Evolutionary conservation across 2,329 filamentous ascomycete genomes (phyloP), one percentile per base, ranked within the genome.

Genomic region (Stachybotrys chlorohalonatus): DNA sequence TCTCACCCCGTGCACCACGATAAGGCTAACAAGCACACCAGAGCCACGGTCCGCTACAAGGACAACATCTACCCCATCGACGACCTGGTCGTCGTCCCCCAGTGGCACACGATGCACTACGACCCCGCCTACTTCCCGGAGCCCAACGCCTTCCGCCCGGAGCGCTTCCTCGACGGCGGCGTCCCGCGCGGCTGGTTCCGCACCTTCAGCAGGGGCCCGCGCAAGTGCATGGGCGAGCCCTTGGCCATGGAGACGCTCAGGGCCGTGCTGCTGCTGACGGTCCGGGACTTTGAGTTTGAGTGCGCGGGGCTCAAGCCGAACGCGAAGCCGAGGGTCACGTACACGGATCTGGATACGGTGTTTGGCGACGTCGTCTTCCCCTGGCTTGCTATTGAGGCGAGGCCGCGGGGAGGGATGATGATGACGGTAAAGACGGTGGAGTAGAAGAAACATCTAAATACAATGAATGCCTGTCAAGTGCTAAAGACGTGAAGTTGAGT

Each of bases 111-210:
- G 52, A 56, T 68, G 30, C 68, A 73, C 39, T 60, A 64, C 11
- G 61, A 67, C 51, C 58, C 64, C 1, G 57, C 59, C 7, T 63
- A 71, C 59, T 78, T 72, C 69, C 67, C 67, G 0, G 62, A 71
- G 2, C 66, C 70, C 1, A 54, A 63, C 11, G 59, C 62, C 8
- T 77, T 77, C 60, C 55, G 72, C 2, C 75, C 76, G 0, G 73
- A 76, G 47, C 68, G 76, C 7, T 78, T 72, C 66, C 60, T 75
- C 13, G 61, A 49, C 7, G 50, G 51, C 11, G 50, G 36, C 11
- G 31, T 51, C 8, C 49, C 49, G 24, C 31, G 49, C 47, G 46
- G 47, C 7, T 42, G 45, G 17, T 64, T 63, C 52, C 53, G 64
- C 8, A 53, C 71, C 0, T 76, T 76, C 54, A 70, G 74, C 45